phyloP scores from a whole-genome alignment of 23 red algal species.

The Pyropia haitanensis region DNA sequence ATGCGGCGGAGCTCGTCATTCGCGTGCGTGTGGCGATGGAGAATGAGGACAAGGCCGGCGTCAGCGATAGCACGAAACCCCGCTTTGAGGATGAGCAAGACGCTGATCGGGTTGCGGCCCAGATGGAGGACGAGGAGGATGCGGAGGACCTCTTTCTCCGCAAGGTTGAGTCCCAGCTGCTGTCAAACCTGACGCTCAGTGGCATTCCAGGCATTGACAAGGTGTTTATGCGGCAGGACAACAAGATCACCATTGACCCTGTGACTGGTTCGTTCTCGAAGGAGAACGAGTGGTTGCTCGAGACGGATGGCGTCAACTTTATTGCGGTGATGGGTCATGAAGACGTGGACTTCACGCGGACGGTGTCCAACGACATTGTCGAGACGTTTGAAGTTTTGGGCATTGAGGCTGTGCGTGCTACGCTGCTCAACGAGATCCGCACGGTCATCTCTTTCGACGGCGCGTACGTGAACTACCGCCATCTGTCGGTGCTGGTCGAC shows the following conservation, averaged over 20 bases:
- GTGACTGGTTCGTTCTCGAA: conserved; percentile 33
- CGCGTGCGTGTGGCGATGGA: conserved; percentile 69
- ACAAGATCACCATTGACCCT: conserved; percentile 32
- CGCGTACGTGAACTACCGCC: conserved; percentile 88
- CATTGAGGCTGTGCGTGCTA: conserved; percentile 79
- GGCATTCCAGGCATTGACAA: conserved; percentile 80
- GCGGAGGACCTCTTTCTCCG: conserved; percentile 77
- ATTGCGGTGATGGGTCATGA: conserved; percentile 78
- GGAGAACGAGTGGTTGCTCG: conserved; percentile 86
- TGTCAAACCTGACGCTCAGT: conserved; percentile 66
- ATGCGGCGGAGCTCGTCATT: conserved; percentile 83
- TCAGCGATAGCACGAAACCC: background rate
- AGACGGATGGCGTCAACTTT: conserved; percentile 93
- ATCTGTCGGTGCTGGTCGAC: conserved; percentile 86
- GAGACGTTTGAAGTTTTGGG: conserved; percentile 91
- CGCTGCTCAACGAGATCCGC: conserved; percentile 79
- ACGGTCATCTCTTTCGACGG: conserved; percentile 94
- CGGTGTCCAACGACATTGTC: conserved; percentile 84
- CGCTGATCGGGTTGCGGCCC: background rate
- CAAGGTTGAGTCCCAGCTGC: conserved; percentile 61
- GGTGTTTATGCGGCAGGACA: conserved; percentile 84
- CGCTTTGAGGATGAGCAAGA: conserved; percentile 31
- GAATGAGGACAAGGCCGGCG: conserved; percentile 31
- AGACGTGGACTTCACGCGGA: conserved; percentile 81
- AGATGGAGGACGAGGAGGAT: conserved; percentile 52